These are phyloP conservation scores for Trichoderma sp. DNA, from an alignment of 2,329 filamentous ascomycete species.

Conservation along the genomic window DNA sequence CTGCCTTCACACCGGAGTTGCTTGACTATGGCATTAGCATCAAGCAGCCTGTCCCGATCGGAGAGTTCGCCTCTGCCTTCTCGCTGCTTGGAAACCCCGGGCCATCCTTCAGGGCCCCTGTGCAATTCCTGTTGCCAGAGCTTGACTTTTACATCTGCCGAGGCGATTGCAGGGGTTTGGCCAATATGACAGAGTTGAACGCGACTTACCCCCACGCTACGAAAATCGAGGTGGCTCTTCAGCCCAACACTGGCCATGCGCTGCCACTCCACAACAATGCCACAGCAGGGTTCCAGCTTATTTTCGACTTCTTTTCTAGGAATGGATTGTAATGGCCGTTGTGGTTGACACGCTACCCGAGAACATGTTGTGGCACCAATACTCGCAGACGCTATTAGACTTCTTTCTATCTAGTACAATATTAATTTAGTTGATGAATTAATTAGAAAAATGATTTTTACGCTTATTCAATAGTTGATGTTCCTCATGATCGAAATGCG, in stretches of 20 bases:
- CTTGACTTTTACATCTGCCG: constrained; percentile 12
- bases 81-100: not conserved
- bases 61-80: constrained; percentile 13
- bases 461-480: not conserved
- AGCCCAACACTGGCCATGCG: constrained; percentile 13
- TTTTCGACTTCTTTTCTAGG: constrained; percentile 10
- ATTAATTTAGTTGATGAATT: not conserved
- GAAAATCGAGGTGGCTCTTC: not conserved
- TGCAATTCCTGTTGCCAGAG: constrained; percentile 12
- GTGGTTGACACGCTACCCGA: no score
- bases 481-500: not conserved
- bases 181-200: not conserved
- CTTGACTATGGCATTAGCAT: constrained; percentile 11
- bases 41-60: constrained; percentile 13
- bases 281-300: constrained; percentile 5
- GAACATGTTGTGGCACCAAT: not conserved
- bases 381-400: not conserved
- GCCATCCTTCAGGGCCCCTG: not conserved
- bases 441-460: not conserved
- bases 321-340: not conserved
- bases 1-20: constrained; percentile 1
- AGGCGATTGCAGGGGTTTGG: not conserved
- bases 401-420: not conserved
- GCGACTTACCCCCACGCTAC: constrained; percentile 9
- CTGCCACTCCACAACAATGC: constrained; percentile 13